Evolutionary conservation across 495 filamentous ascomycete genomes (phyloP), one percentile per base, ranked within the genome.

Genomic region (Penicillium lividum): DNA sequence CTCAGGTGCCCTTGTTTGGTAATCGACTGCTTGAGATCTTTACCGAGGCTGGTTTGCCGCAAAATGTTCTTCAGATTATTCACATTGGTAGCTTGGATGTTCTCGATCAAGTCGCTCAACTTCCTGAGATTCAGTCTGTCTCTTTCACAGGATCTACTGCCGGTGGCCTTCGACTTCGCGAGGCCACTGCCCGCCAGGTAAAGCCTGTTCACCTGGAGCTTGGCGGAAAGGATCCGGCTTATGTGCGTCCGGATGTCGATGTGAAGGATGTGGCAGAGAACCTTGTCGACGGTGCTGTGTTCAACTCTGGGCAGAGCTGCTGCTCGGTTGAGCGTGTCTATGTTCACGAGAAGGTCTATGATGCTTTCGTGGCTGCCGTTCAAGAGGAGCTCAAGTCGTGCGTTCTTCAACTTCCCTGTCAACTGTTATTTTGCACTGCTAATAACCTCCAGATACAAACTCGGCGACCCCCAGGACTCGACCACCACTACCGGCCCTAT

Each of bases 281-380:
- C 73, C 89, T 97, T 56, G 91, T 97, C 18, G 93, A 97, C 64
- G 93, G 93, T 4, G 91, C 93, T 4, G 78, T 98, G 40, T 98
- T 97, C 80, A 98, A 97, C 74, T 95, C 91, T 31, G 94, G 94
- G 22, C 94, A 98, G 73, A 96, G 92, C 65, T 98, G 94, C 78
- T 98, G 94, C 73, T 86, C 89, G 6, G 82, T 98, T 50, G 94
- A 97, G 76, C 82, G 94, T 28, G 86, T 98, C 7, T 98, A 98
- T 62, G 94, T 97, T 3, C 87, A 93, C 60, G 89, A 90, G 53
- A 85, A 81, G 53, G 82, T 98, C 55, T 86, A 98, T 66, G 90
- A 95, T 58, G 70, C 84, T 7, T 95, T 98, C 63, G 78, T 97
- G 10, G 72, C 80, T 36, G 88, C 86, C 15, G 78, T 90, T 16